Evolutionary conservation across 1,284 basidiomycete genomes (phyloP), one percentile per base, ranked within the genome.

Genomic region (Ceratobasidium sp.): DNA sequence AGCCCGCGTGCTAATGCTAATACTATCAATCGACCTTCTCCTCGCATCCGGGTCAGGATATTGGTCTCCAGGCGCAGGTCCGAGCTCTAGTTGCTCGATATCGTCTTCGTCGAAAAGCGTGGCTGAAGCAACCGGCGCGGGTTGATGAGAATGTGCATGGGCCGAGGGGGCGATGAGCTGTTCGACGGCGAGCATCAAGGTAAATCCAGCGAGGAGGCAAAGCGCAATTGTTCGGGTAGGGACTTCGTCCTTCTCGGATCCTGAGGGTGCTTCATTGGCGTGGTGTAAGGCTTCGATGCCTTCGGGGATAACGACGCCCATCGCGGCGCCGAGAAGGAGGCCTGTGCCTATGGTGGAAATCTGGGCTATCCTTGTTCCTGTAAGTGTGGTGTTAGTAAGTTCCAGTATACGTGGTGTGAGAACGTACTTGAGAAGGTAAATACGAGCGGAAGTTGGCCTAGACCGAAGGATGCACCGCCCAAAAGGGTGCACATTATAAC

Each of bases 261-360:
- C 34, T 17, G 32, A 27, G 15, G 50, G 32, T 17, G 34, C 35
- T 35, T 3, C 17, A n/a, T 42, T 54, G 7, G 78, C 74, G 5
- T 73, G 74, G 72, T 77, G 79, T 12, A 81, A 71, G 1, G 80
- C 78, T 45, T 77, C 75, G 0, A 82, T 78, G 17, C 80, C 81
- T 70, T 97, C 94, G 22, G 94, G 94, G 68, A 97, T 90, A 75
- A 97, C 93, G 32, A 97, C 87, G 10, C 93, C 92, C 73, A 97
- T 79, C 0, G 93, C 93, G 5, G 94, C 91, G 15, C 94, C 94
- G 27, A 96, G 84, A 27, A 97, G 83, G 20, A 97, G 79, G n/a
- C 94, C 94, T 32, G 90, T 90, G 25, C 92, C 90, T 27, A 93
- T 77, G 40, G 86, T 85, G 8, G 88, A 87, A 38, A 94, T 79